These are phyloP conservation scores for Penicillium arizonense DNA, from an alignment of 495 filamentous ascomycete genomes.

Conservation along the genomic window DNA sequence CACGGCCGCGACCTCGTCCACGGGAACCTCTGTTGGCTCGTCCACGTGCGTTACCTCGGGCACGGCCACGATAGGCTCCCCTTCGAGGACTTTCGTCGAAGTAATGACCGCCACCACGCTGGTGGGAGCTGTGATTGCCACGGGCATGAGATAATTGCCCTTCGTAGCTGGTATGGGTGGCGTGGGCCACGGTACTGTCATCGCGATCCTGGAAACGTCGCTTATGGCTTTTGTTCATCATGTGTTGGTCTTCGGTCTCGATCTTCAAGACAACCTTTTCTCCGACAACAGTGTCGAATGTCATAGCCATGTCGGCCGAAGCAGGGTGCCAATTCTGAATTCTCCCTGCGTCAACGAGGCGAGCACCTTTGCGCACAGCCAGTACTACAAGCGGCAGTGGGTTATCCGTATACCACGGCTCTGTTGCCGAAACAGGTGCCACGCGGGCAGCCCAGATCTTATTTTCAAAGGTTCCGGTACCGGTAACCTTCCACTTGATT, in stretches of 20 bases:
- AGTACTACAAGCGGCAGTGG: conserved; percentile 71
- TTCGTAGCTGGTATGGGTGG: conserved; percentile 15
- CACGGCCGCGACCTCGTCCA: conserved; percentile 36
- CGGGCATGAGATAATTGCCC: conserved; percentile 8
- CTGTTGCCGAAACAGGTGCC: conserved; percentile 63
- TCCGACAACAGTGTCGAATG: conserved; percentile 77
- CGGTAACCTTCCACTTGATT: conserved; percentile 79
- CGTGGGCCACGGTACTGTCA: conserved; percentile 27
- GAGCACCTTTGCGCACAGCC: conserved; percentile 66
- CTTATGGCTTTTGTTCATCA: conserved; percentile 54
- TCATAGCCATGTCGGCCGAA: conserved; percentile 60
- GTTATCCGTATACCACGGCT: conserved; percentile 71
- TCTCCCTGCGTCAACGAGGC: conserved; percentile 74
- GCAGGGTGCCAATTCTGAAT: conserved; percentile 86
- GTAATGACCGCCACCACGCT: conserved; percentile 19
- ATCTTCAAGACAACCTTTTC: conserved; percentile 81
- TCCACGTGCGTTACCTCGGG: conserved; percentile 43
- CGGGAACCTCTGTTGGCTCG: conserved; percentile 42
- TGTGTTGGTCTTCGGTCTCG: conserved; percentile 52
- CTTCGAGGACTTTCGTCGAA: conserved; percentile 36
- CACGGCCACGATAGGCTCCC: conserved; percentile 47
- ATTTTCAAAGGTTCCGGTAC: conserved; percentile 69
- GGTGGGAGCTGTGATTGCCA: conserved; percentile 16
- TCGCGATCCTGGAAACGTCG: conserved; percentile 36
- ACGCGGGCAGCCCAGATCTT: conserved; percentile 84